These are phyloP conservation scores for Pseudogymnoascus verrucosus DNA, from an alignment of 2,329 filamentous ascomycete genomes.

Conservation along the genomic window DNA sequence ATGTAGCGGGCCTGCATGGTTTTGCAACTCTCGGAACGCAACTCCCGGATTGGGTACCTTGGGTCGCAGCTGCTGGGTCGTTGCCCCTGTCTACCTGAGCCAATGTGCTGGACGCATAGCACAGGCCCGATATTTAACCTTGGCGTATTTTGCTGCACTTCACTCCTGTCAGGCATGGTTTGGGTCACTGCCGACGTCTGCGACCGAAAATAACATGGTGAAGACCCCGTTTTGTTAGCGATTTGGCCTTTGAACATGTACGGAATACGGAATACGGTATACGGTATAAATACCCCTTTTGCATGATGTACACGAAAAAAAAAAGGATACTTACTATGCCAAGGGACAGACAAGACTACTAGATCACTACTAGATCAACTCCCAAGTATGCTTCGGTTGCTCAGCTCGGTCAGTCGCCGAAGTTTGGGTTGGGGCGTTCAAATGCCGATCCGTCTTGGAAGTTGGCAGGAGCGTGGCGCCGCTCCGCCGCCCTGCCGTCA, in stretches of 20 bases:
- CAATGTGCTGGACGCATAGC: neutral
- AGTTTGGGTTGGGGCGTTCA: neutral
- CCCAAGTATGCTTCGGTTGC: neutral
- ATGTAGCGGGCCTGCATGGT: neutral
- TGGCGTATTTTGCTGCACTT: neutral
- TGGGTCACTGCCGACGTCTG: neutral
- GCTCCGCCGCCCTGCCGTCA: neutral
- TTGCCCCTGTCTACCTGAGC: neutral
- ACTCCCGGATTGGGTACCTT: neutral
- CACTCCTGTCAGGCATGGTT: neutral
- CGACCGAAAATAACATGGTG: neutral
- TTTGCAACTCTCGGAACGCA: neutral
- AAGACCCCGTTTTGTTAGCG: neutral
- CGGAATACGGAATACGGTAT: no score
- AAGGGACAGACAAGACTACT: neutral
- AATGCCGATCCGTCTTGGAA: neutral
- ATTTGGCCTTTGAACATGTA: neutral
- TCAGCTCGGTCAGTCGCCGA: slow-evolving; percentile 6
- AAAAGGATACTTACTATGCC: neutral
- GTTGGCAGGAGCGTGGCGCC: neutral
- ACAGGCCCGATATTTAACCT: neutral
- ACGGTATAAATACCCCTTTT: no score
- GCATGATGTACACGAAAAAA: no score
- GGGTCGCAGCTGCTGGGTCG: neutral
- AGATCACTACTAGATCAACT: neutral